phyloP scores from a whole-genome alignment of 345 rosid species.

The Moricandia arvensis region DNA sequence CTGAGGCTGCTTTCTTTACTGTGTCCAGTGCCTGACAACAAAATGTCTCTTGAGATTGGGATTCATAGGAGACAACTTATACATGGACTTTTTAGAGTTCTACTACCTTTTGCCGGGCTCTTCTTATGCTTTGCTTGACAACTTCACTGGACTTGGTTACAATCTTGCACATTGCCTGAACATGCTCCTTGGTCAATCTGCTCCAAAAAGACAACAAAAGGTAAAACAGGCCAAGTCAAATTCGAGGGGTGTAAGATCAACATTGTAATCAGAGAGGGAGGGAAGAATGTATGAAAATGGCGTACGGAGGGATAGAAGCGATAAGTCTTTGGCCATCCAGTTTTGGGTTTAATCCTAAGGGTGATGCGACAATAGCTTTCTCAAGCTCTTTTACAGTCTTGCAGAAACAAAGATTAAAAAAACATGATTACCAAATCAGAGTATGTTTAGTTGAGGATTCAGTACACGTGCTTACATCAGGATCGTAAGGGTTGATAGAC shows the following conservation, averaged over 20 bases:
- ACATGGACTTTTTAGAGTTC: background rate
- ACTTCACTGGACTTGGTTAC: conserved; percentile 86
- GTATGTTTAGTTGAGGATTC: too few species aligned
- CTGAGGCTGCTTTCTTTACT: conserved; percentile 69
- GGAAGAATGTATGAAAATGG: conserved; percentile 17
- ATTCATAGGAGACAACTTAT: background rate
- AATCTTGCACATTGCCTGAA: conserved; percentile 88
- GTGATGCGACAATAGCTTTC: conserved; percentile 81
- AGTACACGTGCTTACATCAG: conserved; percentile 54
- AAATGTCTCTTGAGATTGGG: background rate
- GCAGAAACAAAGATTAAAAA: conserved; percentile 26
- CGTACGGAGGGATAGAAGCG: conserved; percentile 84
- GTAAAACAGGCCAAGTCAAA: conserved; percentile 21
- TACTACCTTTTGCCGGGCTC: conserved; percentile 81
- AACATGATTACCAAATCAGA: too few species aligned
- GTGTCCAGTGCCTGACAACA: conserved; percentile 71
- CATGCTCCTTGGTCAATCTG: conserved; percentile 77
- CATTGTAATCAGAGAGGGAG: conserved; percentile 9
- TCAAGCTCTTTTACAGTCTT: conserved; percentile 83
- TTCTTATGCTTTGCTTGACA: conserved; percentile 88
- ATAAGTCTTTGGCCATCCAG: conserved; percentile 78
- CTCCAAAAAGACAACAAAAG: background rate
- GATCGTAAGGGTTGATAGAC: conserved; percentile 91
- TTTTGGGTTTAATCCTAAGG: conserved; percentile 84
- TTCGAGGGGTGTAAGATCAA: background rate